Evolutionary conservation across 495 filamentous ascomycete genomes (phyloP), one percentile per base, ranked within the genome.

Genomic region (Penicillium soppii): DNA sequence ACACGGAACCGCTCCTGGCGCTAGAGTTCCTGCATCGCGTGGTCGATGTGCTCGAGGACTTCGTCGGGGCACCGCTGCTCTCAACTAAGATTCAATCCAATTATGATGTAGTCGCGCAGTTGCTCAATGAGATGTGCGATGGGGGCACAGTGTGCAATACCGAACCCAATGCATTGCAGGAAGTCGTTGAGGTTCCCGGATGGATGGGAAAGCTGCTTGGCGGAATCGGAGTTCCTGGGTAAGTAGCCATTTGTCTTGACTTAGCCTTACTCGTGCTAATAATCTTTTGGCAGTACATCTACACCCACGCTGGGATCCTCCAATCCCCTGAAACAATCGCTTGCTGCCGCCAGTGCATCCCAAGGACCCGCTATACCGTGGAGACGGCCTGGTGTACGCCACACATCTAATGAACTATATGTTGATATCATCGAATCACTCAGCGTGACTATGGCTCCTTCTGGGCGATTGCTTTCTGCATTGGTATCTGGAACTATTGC

Each of bases 371-470:
- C 85, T 9, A 85, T 89, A 44, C 91, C 91, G 5, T 99, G 94
- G 94, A 82, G 94, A 39, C 81, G 91, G 25, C 81, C 91, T 29
- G 95, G 94, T 61, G 94, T 99, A 47, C 84, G 91, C 7, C 95
- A 99, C 67, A 97, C 92, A 5, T 92, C 88, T 41, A 97, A 97
- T 69, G 92, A 97, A 68, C 81, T 99, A 27, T 97, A 99, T 67
- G 94, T 96, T 33, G 94, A 99, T 67, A 81, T 99, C 2, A 81
- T 99, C 37, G 94, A 99, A 73, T 88, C 89, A 4, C 79, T 99
- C 0, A 83, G 83, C 1, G 88, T 96, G 4, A 94, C 84, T 1
- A 79, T 97, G 43, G 90, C 94, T 0, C 94, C 94, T 0, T 96
- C 92, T 0, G 94, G 95, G 7, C 79, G 89, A 5, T 82, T 92